phyloP scores from a whole-genome alignment of 257 asterid genomes.

The Osmanthus fragrans region DNA sequence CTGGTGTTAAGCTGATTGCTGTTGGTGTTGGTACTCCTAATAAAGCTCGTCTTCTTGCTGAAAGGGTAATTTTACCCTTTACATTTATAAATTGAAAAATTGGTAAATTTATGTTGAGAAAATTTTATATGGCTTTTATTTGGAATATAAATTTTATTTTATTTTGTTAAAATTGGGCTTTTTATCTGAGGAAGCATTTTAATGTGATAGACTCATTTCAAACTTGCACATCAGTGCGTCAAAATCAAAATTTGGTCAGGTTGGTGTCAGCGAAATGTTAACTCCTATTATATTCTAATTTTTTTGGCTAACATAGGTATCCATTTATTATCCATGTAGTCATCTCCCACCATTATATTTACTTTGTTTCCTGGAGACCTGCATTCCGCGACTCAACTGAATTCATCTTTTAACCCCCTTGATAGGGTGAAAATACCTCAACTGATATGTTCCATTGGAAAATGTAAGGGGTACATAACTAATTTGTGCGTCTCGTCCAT shows the following conservation, averaged over 20 bases:
- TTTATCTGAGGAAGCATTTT: background rate
- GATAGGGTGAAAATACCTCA: background rate
- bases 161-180: conserved; percentile 4
- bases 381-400: background rate
- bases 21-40: conserved; percentile 90
- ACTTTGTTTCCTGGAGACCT: background rate
- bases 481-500: background rate
- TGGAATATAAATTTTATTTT: background rate
- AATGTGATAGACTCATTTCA: background rate
- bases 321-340: background rate
- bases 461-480: background rate
- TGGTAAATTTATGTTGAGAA: background rate
- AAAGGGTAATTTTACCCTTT: conserved; percentile 47
- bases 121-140: background rate
- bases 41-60: conserved; percentile 80
- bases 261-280: background rate
- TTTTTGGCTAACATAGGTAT: background rate
- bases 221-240: background rate
- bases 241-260: background rate
- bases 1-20: conserved; percentile 84
- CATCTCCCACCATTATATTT: background rate
- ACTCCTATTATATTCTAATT: background rate
- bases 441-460: background rate
- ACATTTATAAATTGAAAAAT: too few species aligned
- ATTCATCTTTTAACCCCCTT: background rate